Conservation (phyloP, 345 rosid genomes). For the Euphorbia tirucalli region DNA sequence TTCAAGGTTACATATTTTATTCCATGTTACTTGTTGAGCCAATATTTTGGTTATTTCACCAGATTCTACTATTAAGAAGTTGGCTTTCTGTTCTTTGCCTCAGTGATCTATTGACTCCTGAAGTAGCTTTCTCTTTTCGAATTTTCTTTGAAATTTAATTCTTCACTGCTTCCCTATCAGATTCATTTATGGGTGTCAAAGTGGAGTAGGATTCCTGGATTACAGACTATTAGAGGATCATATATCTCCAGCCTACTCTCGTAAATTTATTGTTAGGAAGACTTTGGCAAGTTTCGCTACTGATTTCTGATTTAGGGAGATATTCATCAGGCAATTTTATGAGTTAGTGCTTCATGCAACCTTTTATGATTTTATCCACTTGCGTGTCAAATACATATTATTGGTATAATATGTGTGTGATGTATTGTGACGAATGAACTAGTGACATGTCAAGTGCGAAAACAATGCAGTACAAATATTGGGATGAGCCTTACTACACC, state of each 20-base stretch:
- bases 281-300: background rate
- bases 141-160: background rate
- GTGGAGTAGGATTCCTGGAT: background rate
- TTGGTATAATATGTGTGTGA: background rate
- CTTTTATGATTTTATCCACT: background rate
- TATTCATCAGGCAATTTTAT: slow-evolving; percentile 1
- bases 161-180: background rate
- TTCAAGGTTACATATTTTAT: background rate
- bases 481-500: no score
- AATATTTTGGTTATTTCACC: background rate
- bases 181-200: background rate
- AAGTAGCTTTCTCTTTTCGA: background rate
- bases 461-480: background rate
- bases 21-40: background rate
- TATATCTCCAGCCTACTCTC: background rate
- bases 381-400: background rate
- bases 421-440: background rate
- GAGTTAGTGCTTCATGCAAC: background rate
- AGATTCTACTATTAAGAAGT: background rate
- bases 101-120: no score
- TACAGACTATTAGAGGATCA: background rate
- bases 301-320: background rate
- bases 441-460: background rate
- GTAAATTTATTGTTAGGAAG: background rate
- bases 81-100: background rate